Percentiles rank a stretch among this genome's conserved stretches.
These are phyloP conservation scores for Clarireedia monteithiana DNA, from an alignment of 2,329 filamentous ascomycete species.

Conservation along the genomic window DNA sequence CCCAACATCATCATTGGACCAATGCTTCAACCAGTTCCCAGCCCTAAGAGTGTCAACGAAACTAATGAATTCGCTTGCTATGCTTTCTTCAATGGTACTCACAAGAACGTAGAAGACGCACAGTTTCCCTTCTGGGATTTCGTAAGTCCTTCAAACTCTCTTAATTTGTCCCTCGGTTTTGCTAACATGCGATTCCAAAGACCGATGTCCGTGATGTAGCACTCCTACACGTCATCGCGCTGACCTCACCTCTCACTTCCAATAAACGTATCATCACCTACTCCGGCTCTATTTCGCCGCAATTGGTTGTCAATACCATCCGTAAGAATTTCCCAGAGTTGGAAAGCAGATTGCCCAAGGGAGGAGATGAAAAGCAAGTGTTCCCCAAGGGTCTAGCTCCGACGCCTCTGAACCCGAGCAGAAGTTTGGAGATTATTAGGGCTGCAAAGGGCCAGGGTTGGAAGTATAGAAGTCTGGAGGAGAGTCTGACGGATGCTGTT, in stretches of 20 bases:
- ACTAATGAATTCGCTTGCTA: slow-evolving; percentile 51
- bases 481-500: slow-evolving; percentile 24
- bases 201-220: slow-evolving; percentile 51
- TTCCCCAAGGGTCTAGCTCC: slow-evolving; percentile 19
- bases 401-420: slow-evolving; percentile 19
- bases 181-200: background rate
- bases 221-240: slow-evolving; percentile 49
- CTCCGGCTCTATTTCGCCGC: slow-evolving; percentile 50
- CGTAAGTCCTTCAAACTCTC: slow-evolving; percentile 10
- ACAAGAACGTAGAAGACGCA: slow-evolving; percentile 29
- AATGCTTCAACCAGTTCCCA: slow-evolving; percentile 51
- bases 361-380: slow-evolving; percentile 29
- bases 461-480: slow-evolving; percentile 24
- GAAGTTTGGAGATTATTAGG: slow-evolving; percentile 13
- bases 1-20: slow-evolving; percentile 55
- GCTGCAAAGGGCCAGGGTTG: slow-evolving; percentile 9
- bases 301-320: slow-evolving; percentile 46
- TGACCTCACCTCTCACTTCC: slow-evolving; percentile 45
- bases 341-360: slow-evolving; percentile 35
- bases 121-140: slow-evolving; percentile 15
- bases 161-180: background rate
- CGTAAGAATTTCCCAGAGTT: slow-evolving; percentile 44
- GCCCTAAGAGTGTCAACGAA: slow-evolving; percentile 56
- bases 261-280: slow-evolving; percentile 52
- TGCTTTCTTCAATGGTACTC: slow-evolving; percentile 42